phyloP scores from a whole-genome alignment of 73 alveolate genomes.

The Blepharisma japonicum region DNA sequence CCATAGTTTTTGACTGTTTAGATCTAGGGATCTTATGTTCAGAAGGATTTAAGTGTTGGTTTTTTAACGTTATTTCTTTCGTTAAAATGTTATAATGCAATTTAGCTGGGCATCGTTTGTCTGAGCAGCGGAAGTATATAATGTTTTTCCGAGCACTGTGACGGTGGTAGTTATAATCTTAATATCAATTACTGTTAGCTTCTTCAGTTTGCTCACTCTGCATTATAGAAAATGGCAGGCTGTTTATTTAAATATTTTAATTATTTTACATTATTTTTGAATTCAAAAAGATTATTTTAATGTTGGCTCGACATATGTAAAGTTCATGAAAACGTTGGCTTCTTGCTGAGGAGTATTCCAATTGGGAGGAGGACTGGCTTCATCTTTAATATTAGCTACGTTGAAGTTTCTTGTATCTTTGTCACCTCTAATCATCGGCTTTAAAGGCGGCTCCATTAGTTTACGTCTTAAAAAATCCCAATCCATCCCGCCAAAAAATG shows the following conservation, averaged over 20 bases:
- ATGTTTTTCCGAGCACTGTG: slow-evolving; percentile 1
- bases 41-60: slow-evolving; percentile 5
- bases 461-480: slow-evolving; percentile 60
- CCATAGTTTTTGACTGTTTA: too few species aligned
- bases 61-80: neutral
- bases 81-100: neutral
- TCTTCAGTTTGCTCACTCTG: too few species aligned
- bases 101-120: slow-evolving; percentile 12
- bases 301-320: too few species aligned
- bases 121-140: slow-evolving; percentile 23
- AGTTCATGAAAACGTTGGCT: too few species aligned
- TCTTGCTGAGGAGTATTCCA: too few species aligned
- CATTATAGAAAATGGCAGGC: too few species aligned
- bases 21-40: neutral
- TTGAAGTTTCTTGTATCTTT: slow-evolving; percentile 45
- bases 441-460: slow-evolving; percentile 77
- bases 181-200: too few species aligned
- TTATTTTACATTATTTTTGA: too few species aligned
- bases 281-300: too few species aligned
- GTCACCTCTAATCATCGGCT: slow-evolving; percentile 58
- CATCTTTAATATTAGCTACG: slow-evolving; percentile 17
- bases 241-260: too few species aligned
- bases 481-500: slow-evolving; percentile 55
- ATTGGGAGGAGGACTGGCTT: too few species aligned
- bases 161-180: slow-evolving; percentile 21